Percentiles rank a stretch among this genome's conserved stretches.
Conservation (phyloP, 768 basidiomycete genomes). For the Macrolepiota dolichaula region DNA sequence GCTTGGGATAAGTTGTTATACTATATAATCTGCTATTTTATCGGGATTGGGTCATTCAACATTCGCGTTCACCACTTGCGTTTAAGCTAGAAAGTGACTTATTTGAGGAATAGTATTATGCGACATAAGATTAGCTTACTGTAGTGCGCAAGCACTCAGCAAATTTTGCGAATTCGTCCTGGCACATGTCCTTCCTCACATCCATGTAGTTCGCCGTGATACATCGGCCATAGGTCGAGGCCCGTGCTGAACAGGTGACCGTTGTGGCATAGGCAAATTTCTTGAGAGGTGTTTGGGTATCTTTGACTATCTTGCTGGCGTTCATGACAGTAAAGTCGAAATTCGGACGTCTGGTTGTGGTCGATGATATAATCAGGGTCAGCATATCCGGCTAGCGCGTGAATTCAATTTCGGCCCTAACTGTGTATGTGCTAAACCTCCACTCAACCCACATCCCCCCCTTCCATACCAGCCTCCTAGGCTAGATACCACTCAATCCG, state of each 20-base stretch:
- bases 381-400: neutral
- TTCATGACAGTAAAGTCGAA: conserved; percentile 20
- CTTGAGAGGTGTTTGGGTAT: conserved; percentile 32
- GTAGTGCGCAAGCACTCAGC: conserved; percentile 75
- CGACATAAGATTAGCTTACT: conserved; percentile 41
- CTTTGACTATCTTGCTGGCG: conserved; percentile 18
- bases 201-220: conserved; percentile 81
- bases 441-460: neutral
- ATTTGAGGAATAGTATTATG: neutral
- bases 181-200: conserved; percentile 79
- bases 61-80: conserved; percentile 26
- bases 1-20: conserved; percentile 8
- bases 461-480: neutral
- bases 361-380: conserved; percentile 7
- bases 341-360: neutral
- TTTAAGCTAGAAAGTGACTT: conserved; percentile 23
- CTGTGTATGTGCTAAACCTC: neutral
- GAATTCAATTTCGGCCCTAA: neutral
- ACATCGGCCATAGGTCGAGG: conserved; percentile 84
- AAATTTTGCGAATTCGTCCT: conserved; percentile 81
- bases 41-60: neutral
- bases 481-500: neutral
- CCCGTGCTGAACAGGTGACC: conserved; percentile 67
- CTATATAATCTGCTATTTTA: conserved; percentile 11
- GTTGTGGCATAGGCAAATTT: conserved; percentile 70